Conservation (phyloP, 2,329 filamentous ascomycete species). For the Aspergillus eucalypticola region DNA sequence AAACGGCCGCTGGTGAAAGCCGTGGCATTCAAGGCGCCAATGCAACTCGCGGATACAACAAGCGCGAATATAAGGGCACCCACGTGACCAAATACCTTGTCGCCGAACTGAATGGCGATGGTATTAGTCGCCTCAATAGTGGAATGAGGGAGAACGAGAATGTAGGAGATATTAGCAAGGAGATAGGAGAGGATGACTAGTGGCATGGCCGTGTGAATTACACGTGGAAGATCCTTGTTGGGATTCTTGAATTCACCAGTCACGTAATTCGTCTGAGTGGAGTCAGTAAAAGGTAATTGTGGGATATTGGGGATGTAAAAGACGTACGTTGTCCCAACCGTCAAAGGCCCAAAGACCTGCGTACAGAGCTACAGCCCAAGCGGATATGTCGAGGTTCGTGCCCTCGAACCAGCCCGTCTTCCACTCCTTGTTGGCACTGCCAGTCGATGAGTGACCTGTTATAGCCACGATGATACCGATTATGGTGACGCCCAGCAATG, state of each 20-base stretch:
- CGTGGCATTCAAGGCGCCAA: constrained; percentile 90
- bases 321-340: constrained; percentile 92
- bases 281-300: not conserved
- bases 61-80: constrained; percentile 84
- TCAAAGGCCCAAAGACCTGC: constrained; percentile 97
- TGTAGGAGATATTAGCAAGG: constrained; percentile 89
- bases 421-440: constrained; percentile 78
- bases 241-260: constrained; percentile 96
- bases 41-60: constrained; percentile 86
- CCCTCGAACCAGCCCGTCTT: constrained; percentile 87
- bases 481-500: constrained; percentile 80
- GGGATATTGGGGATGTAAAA: not conserved
- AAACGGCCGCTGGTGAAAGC: constrained; percentile 91
- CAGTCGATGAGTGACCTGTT: constrained; percentile 78
- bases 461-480: constrained; percentile 85
- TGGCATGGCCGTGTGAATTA: constrained; percentile 96
- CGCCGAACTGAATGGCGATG: constrained; percentile 91
- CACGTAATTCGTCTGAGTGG: constrained; percentile 83
- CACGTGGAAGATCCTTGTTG: constrained; percentile 81
- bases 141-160: constrained; percentile 81
- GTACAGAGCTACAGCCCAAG: constrained; percentile 92
- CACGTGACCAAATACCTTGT: constrained; percentile 80
- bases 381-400: constrained; percentile 75
- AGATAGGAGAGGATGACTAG: constrained; percentile 89
- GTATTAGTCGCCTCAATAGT: constrained; percentile 88